Conservation (phyloP, 2,329 filamentous ascomycete genomes). For the Ophiocordyceps camponoti-floridani region DNA sequence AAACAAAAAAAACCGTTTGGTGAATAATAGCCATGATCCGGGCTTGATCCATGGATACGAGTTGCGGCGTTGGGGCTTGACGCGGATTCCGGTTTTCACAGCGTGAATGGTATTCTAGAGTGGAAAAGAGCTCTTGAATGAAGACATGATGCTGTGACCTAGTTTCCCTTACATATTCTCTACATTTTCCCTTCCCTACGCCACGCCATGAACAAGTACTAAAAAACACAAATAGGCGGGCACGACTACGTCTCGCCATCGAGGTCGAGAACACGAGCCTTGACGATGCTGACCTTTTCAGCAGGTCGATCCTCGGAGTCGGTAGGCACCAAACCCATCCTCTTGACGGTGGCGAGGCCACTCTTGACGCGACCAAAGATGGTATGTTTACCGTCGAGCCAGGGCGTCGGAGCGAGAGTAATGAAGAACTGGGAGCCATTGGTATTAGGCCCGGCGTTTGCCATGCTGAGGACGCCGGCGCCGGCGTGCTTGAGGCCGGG, state of each 20-base stretch:
- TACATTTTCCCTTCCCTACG: not conserved
- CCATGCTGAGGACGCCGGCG: conserved; percentile 89
- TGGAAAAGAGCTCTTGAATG: not conserved
- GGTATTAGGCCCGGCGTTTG: conserved; percentile 81
- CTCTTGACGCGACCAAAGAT: conserved; percentile 84
- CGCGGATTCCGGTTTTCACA: not conserved
- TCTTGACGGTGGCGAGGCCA: conserved; percentile 68
- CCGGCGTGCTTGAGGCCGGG: conserved; percentile 72
- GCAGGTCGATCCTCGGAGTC: conserved; percentile 62
- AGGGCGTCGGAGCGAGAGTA: conserved; percentile 83
- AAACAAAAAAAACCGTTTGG: conserved; percentile 1
- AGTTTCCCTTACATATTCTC: no score
- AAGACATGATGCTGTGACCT: not conserved
- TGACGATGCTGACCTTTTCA: conserved; percentile 66
- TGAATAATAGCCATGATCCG: conserved; percentile 1
- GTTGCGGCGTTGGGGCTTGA: conserved; percentile 5
- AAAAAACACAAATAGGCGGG: not conserved
- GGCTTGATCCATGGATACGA: conserved; percentile 6
- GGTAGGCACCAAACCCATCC: conserved; percentile 78
- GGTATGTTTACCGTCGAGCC: conserved; percentile 93
- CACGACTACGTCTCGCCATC: conserved; percentile 17
- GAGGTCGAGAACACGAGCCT: conserved; percentile 50
- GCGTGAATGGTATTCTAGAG: not conserved
- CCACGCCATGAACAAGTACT: not conserved
- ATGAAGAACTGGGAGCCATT: conserved; percentile 96